phyloP scores from a whole-genome alignment of 495 filamentous ascomycete species.

The Neohortaea acidophila region DNA sequence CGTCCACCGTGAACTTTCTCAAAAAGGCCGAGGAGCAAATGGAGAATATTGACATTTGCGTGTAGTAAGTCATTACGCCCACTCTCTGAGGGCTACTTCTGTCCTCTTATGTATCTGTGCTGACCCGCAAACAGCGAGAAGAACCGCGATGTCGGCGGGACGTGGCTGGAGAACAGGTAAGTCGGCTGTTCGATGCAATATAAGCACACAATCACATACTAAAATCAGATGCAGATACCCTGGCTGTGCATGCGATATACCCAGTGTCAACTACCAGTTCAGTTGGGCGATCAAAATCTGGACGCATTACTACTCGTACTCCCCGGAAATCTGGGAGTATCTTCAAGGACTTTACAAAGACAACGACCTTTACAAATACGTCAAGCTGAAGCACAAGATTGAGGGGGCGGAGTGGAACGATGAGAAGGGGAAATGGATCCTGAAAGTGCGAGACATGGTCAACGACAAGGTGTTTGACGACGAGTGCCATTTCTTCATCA shows the following conservation, averaged over 20 bases:
- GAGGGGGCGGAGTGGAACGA: slow-evolving; percentile 23
- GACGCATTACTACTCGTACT: slow-evolving; percentile 29
- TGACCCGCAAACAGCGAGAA: too few species aligned
- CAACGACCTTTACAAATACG: slow-evolving; percentile 27
- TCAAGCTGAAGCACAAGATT: slow-evolving; percentile 25
- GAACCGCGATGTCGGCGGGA: slow-evolving; percentile 32
- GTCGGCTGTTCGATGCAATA: background rate
- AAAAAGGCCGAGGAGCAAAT: slow-evolving; percentile 28
- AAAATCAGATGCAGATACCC: slow-evolving; percentile 8
- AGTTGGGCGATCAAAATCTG: slow-evolving; percentile 30
- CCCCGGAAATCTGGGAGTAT: slow-evolving; percentile 30
- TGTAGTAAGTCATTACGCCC: too few species aligned
- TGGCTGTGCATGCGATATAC: slow-evolving; percentile 29
- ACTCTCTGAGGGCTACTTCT: too few species aligned
- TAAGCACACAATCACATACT: background rate
- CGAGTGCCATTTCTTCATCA: slow-evolving; percentile 27
- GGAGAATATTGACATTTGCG: slow-evolving; percentile 25
- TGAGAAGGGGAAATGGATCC: slow-evolving; percentile 21
- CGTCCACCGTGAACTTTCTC: slow-evolving; percentile 28
- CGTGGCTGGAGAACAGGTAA: slow-evolving; percentile 29
- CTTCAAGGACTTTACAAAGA: slow-evolving; percentile 30
- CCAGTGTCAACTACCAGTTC: slow-evolving; percentile 28
- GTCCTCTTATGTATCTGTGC: too few species aligned
- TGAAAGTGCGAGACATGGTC: slow-evolving; percentile 21
- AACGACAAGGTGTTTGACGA: slow-evolving; percentile 23